Evolutionary conservation across 306 rosid species (phyloP).

Genomic region (Cucurbita maxima): DNA sequence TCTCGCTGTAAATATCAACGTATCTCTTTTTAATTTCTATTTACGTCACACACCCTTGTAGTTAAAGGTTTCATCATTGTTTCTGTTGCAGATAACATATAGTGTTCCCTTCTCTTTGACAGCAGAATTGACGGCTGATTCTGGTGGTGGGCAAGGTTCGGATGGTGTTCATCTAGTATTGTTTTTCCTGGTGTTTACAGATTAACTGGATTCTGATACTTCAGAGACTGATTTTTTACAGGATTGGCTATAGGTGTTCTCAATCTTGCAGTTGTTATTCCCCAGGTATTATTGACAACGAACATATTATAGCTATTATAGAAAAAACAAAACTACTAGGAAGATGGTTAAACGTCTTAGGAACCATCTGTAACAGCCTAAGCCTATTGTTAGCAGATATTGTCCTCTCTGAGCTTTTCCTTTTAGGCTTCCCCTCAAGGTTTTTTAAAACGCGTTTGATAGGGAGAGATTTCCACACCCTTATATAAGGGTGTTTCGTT

Average conservation of each 20-base stretch:
- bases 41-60: background rate
- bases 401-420: no score
- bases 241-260: slow-evolving; percentile 97
- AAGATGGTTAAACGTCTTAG: background rate
- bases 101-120: slow-evolving; percentile 93
- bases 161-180: slow-evolving; percentile 2
- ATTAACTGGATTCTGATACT: slow-evolving; percentile 12
- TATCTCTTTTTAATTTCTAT: background rate
- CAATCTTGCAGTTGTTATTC: slow-evolving; percentile 90
- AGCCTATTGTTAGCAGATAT: no score
- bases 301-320: background rate
- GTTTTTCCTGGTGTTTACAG: slow-evolving; percentile 4
- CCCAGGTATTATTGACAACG: slow-evolving; percentile 51
- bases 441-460: no score
- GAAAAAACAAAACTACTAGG: background rate
- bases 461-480: no score
- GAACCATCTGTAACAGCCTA: background rate
- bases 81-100: slow-evolving; percentile 73
- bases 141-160: slow-evolving; percentile 95
- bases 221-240: slow-evolving; percentile 23
- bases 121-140: slow-evolving; percentile 83
- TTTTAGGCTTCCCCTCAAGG: no score
- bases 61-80: slow-evolving; percentile 4
- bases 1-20: slow-evolving; percentile 61
- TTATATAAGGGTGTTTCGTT: no score